Percentiles rank a stretch among this genome's conserved stretches.
These are phyloP conservation scores for Citrus reticulata DNA, from an alignment of 345 rosid species.

Conservation along the genomic window DNA sequence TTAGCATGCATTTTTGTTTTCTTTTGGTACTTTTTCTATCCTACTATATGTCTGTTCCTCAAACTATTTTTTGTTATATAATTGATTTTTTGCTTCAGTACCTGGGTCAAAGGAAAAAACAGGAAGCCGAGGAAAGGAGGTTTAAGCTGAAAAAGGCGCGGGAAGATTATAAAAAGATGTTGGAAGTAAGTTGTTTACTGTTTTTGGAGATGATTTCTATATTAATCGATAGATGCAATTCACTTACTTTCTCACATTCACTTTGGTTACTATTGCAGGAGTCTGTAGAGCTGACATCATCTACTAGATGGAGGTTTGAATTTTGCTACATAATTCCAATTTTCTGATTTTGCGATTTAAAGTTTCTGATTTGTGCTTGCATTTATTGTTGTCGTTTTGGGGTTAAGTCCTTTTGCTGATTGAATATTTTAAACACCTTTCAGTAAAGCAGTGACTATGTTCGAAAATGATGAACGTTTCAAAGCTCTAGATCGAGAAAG, in stretches of 20 bases:
- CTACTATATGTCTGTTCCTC: conserved; percentile 8
- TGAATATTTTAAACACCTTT: conserved; percentile 22
- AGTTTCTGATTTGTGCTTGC: conserved; percentile 8
- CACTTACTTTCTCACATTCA: conserved; percentile 16
- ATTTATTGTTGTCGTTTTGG: background rate
- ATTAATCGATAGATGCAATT: conserved; percentile 19
- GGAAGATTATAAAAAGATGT: conserved; percentile 87
- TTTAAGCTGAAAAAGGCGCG: conserved; percentile 91
- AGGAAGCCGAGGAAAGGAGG: conserved; percentile 96
- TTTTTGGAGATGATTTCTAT: conserved; percentile 4
- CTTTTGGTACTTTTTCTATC: background rate
- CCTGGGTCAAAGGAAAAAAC: conserved; percentile 92
- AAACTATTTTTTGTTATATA: background rate
- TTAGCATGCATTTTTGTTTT: background rate
- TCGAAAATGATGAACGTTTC: conserved; percentile 93
- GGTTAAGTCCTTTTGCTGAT: conserved; percentile 10
- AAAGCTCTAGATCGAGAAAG: conserved; percentile 86
- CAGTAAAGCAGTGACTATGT: conserved; percentile 87
- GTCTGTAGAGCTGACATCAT: conserved; percentile 76
- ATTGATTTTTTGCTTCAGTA: conserved; percentile 40
- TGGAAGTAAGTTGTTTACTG: conserved; percentile 60
- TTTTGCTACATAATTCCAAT: conserved; percentile 1
- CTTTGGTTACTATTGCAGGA: conserved; percentile 45
- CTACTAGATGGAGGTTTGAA: conserved; percentile 84
- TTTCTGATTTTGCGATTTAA: background rate